Conservation (phyloP, 257 asterid genomes). For the Agastache rugosa region DNA sequence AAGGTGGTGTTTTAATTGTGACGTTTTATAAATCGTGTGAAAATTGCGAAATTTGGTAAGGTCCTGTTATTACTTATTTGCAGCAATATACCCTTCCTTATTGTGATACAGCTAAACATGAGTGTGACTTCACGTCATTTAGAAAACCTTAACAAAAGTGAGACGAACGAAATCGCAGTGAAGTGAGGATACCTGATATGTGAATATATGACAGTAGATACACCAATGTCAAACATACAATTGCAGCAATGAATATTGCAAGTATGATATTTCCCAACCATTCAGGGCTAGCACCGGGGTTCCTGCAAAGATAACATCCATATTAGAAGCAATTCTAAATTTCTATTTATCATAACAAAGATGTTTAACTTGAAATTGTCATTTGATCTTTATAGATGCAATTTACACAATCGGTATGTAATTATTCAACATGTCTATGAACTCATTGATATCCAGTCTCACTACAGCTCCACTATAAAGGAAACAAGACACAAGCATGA, state of each 20-base stretch:
- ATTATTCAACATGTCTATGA: background rate
- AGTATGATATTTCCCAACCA: conserved; percentile 65
- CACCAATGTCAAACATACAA: conserved; percentile 77
- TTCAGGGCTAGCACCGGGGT: conserved; percentile 84
- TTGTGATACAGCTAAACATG: conserved; percentile 1
- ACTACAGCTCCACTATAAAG: background rate
- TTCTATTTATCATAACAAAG: background rate
- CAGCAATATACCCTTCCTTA: background rate
- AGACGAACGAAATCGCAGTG: conserved; percentile 20
- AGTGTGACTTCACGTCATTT: background rate
- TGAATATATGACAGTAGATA: conserved; percentile 88
- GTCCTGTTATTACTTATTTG: background rate
- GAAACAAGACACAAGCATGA: background rate
- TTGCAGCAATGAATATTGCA: conserved; percentile 69
- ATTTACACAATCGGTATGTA: background rate
- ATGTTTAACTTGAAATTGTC: background rate
- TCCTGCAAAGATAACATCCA: conserved; percentile 58
- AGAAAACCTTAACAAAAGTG: background rate
- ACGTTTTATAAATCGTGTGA: background rate
- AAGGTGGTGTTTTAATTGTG: no score
- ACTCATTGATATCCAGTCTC: background rate
- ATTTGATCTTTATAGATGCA: background rate
- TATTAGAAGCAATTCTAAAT: conserved; percentile 19
- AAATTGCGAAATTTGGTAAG: background rate
- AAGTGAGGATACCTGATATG: conserved; percentile 69